Base-by-base conservation (phyloP, 192 early-diverging fungal genomes). In the Linnemannia elongata region DNA sequence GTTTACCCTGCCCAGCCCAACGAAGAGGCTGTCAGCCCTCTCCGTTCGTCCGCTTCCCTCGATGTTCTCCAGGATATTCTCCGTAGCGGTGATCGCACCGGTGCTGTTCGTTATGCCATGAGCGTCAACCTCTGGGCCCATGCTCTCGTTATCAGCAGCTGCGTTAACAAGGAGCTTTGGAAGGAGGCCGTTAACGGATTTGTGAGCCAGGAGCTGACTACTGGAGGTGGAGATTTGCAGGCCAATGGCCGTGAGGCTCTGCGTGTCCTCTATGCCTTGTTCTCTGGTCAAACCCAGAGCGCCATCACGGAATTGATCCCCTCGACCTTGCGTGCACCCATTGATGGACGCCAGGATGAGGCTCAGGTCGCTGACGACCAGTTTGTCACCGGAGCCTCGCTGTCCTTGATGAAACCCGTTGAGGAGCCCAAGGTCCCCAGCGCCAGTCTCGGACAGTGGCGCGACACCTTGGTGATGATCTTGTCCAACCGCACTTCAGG, bases 101-200 rank as follows among this genome's bases (percentile, higher is more conserved):
- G 83, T 39, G 92, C 95, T 76, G 86, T 93, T 84, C 85, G 84
- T 38, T 83, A 88, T 42, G 87, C 89, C 7, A 88, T 92, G 52
- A 76, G 83, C 80, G 77, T 80, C 36, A 87, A 90, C 66, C 73
- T 97, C 54, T 99, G 98, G 98, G 88, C 94, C 1, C 96, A 98
- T 88, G 98, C 97, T 9, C 91, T 99, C 30, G 93, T 98, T 13
- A 94, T 99, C 85, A 94, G 95, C 44, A 97, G 96, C 80, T 95
- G 96, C 77, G 94, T 97, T 7, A 95, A 96, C 78, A 94, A 96
- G 80, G 94, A 95, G 38, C 88, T 93, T 1, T 99, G 97, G 93
- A 92, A 93, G 69, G 93, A 95, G 13, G 96, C 97, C 2, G 93
- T 98, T 57, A 89, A 88, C 30, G 85, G 93, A 35, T 97, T 97